A percentile compares a stretch with the other conserved stretches of the same genome.
Conservation (phyloP, 2,329 filamentous ascomycete species). For the Microdochium bolleyi region DNA sequence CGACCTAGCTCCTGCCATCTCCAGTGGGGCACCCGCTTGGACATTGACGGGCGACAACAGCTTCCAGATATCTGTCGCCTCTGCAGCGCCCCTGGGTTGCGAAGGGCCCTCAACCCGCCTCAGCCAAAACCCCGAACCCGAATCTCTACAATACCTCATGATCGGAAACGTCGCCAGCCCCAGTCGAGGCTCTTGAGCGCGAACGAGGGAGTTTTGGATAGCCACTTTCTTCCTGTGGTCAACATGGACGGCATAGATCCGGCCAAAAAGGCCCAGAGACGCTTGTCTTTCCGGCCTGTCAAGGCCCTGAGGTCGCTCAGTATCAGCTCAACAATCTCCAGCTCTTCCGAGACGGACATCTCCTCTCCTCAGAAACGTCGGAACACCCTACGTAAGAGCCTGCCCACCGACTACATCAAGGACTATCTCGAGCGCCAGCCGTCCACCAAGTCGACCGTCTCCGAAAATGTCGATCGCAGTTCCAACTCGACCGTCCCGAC, state of each 20-base stretch:
- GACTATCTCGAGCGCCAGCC: conserved; percentile 16
- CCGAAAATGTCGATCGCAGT: conserved; percentile 13
- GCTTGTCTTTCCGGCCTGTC: conserved; percentile 17
- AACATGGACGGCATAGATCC: neutral
- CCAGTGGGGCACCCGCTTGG: too few species aligned
- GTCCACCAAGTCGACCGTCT: conserved; percentile 17
- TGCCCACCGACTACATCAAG: conserved; percentile 11
- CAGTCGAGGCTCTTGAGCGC: neutral
- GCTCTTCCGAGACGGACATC: conserved; percentile 15
- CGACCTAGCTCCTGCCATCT: too few species aligned
- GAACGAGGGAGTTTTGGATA: neutral
- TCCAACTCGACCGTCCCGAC: conserved; percentile 21
- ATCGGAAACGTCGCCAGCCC: neutral
- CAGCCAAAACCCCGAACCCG: neutral
- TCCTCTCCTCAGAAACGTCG: conserved; percentile 7
- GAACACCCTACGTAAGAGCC: conserved; percentile 14
- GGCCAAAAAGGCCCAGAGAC: neutral
- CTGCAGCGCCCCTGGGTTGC: neutral
- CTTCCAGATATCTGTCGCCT: too few species aligned
- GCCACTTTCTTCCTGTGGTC: neutral
- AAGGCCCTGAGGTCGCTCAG: conserved; percentile 21
- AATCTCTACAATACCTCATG: neutral
- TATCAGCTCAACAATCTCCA: conserved; percentile 20
- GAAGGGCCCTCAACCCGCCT: neutral
- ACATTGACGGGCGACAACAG: too few species aligned